phyloP scores from a whole-genome alignment of 768 basidiomycete species.

The Lactarius trivialis region DNA sequence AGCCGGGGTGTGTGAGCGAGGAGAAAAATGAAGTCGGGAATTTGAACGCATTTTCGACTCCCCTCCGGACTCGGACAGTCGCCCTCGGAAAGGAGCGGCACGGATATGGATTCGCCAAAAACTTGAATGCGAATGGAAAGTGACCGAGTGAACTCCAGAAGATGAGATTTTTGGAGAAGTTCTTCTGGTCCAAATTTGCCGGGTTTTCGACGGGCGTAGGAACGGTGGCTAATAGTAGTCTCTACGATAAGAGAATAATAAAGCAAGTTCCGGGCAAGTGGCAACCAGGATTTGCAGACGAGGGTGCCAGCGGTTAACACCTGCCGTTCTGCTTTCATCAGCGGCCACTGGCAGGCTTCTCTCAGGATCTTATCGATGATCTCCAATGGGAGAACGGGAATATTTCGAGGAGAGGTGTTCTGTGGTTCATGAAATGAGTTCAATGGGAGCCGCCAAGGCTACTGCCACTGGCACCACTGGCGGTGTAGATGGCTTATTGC shows the following conservation, averaged over 20 bases:
- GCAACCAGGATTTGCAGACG: conserved; percentile 17
- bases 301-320: neutral
- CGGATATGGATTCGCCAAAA: neutral
- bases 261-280: conserved; percentile 1
- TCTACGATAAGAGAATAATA: conserved; percentile 8
- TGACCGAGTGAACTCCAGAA: conserved; percentile 2
- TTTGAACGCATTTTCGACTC: conserved; percentile 1
- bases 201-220: neutral
- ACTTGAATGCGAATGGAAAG: conserved; percentile 8
- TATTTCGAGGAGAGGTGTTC: neutral
- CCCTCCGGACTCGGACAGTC: neutral
- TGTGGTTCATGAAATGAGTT: neutral
- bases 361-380: conserved; percentile 6
- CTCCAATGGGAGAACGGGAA: neutral
- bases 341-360: conserved; percentile 6
- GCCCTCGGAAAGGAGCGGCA: neutral
- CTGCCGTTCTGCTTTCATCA: neutral
- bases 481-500: neutral
- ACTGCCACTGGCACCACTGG: too few relatives aligned
- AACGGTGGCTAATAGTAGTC: neutral
- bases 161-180: conserved; percentile 4
- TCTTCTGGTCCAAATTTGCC: neutral
- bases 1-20: conserved; percentile 9
- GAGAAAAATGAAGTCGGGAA: conserved; percentile 3
- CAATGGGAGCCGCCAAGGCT: neutral